These are phyloP conservation scores for Sungouiella thailandica DNA, from an alignment of 805 yeast genomes.

Conservation along the genomic window DNA sequence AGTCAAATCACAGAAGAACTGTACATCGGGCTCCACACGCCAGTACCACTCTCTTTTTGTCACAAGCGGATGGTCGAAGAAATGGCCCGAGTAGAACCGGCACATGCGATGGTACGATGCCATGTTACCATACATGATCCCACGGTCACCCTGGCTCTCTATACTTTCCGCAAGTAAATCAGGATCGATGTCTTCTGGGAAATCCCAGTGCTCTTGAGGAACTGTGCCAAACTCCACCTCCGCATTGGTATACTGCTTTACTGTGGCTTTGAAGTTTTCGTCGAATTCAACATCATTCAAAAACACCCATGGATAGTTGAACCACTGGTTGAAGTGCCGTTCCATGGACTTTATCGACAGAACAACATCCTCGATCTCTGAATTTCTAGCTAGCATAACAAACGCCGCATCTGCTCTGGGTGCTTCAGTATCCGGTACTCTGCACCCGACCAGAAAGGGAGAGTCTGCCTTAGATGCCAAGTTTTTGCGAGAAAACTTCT, in stretches of 20 bases:
- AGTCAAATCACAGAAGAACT: conserved; percentile 83
- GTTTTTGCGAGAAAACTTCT: conserved; percentile 11
- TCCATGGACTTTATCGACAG: conserved; percentile 72
- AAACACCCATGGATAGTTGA: conserved; percentile 86
- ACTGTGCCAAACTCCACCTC: conserved; percentile 70
- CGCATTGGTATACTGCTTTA: conserved; percentile 51
- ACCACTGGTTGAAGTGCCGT: conserved; percentile 91
- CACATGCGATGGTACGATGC: conserved; percentile 93
- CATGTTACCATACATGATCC: conserved; percentile 77
- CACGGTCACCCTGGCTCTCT: conserved; percentile 74
- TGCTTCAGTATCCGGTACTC: conserved; percentile 33
- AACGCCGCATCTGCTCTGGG: conserved; percentile 76
- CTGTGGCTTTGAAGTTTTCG: conserved; percentile 53
- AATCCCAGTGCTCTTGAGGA: conserved; percentile 61
- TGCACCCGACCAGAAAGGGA: conserved; percentile 55
- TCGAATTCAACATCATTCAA: conserved; percentile 75
- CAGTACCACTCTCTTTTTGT: conserved; percentile 82
- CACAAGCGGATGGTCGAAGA: conserved; percentile 75
- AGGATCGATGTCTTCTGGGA: conserved; percentile 38
- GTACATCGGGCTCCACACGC: conserved; percentile 93
- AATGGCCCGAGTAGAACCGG: conserved; percentile 58
- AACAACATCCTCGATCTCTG: conserved; percentile 73
- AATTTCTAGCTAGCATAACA: conserved; percentile 77
- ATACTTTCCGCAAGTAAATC: conserved; percentile 52
- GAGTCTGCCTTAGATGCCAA: conserved; percentile 20